Evolutionary conservation across 1,139 yeast species (phyloP).

Genomic region (Suhomyces bribrorum): DNA sequence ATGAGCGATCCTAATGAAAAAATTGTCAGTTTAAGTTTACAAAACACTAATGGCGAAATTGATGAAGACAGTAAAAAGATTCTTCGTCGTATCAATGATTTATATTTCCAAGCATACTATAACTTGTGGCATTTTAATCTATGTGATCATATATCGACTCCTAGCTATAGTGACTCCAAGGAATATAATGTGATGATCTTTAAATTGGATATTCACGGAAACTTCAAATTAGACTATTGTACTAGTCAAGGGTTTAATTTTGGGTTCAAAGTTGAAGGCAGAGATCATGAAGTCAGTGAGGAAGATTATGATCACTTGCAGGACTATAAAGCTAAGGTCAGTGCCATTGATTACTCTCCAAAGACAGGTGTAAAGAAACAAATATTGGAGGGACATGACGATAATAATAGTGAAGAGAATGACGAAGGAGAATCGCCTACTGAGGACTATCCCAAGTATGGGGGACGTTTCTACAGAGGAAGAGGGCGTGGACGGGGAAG

Average conservation of each 20-base stretch:
- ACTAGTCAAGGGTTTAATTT: constrained; percentile 39
- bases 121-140: constrained; percentile 78
- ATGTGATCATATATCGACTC: constrained; percentile 46
- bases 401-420: constrained; percentile 10
- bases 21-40: constrained; percentile 43
- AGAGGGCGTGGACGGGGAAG: constrained; percentile 23
- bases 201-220: constrained; percentile 25
- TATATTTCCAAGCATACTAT: constrained; percentile 63
- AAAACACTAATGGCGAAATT: constrained; percentile 22
- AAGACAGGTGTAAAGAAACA: constrained; percentile 15
- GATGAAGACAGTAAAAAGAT: constrained; percentile 23
- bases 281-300: constrained; percentile 6
- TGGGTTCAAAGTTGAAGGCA: constrained; percentile 23
- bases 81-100: constrained; percentile 48
- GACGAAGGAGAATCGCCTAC: constrained; percentile 13
- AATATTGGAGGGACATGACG: constrained; percentile 6
- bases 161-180: constrained; percentile 1
- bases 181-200: constrained; percentile 31
- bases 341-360: constrained; percentile 18
- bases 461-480: constrained; percentile 16
- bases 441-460: constrained; percentile 13
- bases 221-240: constrained; percentile 31
- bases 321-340: constrained; percentile 8
- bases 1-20: constrained; percentile 39
- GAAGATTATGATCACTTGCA: constrained; percentile 13